phyloP scores from a whole-genome alignment of 768 basidiomycete genomes.

The Hemileccinum rubropunctum region DNA sequence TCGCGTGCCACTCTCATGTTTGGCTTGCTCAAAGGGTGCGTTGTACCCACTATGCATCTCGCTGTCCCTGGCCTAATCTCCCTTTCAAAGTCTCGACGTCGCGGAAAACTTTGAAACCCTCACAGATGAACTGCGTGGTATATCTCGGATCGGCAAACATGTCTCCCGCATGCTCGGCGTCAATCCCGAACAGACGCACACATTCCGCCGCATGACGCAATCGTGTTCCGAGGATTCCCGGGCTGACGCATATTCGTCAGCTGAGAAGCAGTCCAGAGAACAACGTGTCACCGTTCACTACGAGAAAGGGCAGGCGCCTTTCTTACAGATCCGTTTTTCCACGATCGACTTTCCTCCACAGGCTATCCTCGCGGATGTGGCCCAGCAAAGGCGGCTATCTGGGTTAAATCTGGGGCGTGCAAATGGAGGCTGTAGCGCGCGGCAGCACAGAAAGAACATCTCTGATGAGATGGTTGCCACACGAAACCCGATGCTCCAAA shows the following conservation, averaged over 20 bases:
- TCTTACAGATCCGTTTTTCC: conserved; percentile 56
- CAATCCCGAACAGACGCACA: conserved; percentile 47
- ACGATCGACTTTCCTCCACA: conserved; percentile 40
- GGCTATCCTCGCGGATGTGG: conserved; percentile 11
- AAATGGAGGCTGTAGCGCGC: not conserved
- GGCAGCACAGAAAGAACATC: conserved; percentile 1
- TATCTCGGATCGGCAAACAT: conserved; percentile 21
- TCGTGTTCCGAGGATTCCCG: conserved; percentile 24
- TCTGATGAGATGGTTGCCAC: conserved; percentile 10
- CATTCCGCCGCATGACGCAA: conserved; percentile 54
- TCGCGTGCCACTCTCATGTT: conserved; percentile 54
- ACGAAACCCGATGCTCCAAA: conserved; percentile 4
- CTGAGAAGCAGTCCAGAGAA: conserved; percentile 8
- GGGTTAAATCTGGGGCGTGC: conserved; percentile 6
- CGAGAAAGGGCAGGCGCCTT: conserved; percentile 44
- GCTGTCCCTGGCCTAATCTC: not conserved
- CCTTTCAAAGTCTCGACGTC: conserved; percentile 40
- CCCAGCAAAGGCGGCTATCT: conserved; percentile 13
- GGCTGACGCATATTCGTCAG: conserved; percentile 1
- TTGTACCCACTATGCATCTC: not conserved
- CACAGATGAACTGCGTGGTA: conserved; percentile 35
- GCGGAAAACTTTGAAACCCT: conserved; percentile 54
- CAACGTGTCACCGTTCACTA: conserved; percentile 52
- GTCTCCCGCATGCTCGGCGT: conserved; percentile 49
- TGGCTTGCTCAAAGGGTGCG: conserved; percentile 69